Evolutionary conservation across 2,329 filamentous ascomycete species (phyloP).

Genomic region (Ophiostoma perfectum): DNA sequence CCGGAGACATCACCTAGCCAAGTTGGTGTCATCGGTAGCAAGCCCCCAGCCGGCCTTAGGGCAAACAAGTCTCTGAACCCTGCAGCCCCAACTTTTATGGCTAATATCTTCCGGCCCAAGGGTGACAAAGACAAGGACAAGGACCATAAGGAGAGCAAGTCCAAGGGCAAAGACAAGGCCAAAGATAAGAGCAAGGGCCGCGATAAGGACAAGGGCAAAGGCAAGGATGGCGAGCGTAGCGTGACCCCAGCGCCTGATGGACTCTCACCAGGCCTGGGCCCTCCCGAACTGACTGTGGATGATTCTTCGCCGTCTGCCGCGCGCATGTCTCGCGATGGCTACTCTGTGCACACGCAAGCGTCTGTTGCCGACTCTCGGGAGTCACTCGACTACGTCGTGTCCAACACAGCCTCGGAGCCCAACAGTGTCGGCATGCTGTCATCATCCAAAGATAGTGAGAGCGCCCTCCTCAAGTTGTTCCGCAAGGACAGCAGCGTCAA

Average conservation of each 20-base stretch:
- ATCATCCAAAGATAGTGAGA: slow-evolving; percentile 42
- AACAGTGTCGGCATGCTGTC: slow-evolving; percentile 38
- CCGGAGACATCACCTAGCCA: slow-evolving; percentile 51
- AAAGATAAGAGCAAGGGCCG: slow-evolving; percentile 35
- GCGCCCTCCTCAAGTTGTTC: slow-evolving; percentile 59
- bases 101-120: slow-evolving; percentile 54
- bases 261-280: slow-evolving; percentile 36
- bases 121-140: slow-evolving; percentile 37
- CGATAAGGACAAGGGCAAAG: slow-evolving; percentile 34
- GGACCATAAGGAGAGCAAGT: slow-evolving; percentile 32
- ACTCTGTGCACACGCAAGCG: slow-evolving; percentile 53
- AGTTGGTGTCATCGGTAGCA: slow-evolving; percentile 73
- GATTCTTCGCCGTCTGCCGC: slow-evolving; percentile 42
- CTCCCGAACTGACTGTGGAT: slow-evolving; percentile 40
- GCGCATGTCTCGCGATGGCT: slow-evolving; percentile 51
- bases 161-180: slow-evolving; percentile 37
- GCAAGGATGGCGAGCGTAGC: slow-evolving; percentile 29
- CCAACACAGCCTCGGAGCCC: slow-evolving; percentile 53
- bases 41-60: slow-evolving; percentile 44
- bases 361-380: slow-evolving; percentile 58
- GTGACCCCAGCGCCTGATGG: slow-evolving; percentile 7
- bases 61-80: slow-evolving; percentile 65
- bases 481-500: slow-evolving; percentile 62
- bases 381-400: slow-evolving; percentile 51
- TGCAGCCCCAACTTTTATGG: slow-evolving; percentile 81